Base-by-base conservation (phyloP, 768 basidiomycete genomes). In the Brasilioporus rufonigricans region DNA sequence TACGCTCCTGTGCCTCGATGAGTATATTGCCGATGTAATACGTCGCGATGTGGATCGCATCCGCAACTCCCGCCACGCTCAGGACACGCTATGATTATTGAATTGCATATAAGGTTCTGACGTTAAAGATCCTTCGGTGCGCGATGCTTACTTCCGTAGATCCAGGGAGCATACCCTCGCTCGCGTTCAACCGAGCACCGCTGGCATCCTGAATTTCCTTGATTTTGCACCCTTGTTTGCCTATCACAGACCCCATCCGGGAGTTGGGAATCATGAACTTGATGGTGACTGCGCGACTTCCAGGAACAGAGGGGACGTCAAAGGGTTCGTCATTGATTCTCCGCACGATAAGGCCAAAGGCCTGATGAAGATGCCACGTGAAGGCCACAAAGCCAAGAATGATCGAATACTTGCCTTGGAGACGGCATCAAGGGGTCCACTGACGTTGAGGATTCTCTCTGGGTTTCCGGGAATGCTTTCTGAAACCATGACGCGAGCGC, bases 261-360 rank as follows among this genome's bases (percentile, higher is more conserved):
- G 93, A 95, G 73, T 98, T 98, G 60, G 96, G 96, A 53, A 98
- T 97, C 89, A 98, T 98, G 69, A 93, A 98, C 72, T 98, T 98
- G 80, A 99, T 98, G 29, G 97, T 98, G 51, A 99, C 97, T 27
- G 97, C 96, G 56, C 95, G 85, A 66, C 94, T 97, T 55, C 97
- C 97, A 44, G 97, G 97, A 6, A 98, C 92, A 33, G 96, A 98
- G 21, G 97, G 93, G 43, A 91, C 88, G 65, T 98, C 97, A 73
- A 97, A 98, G 1, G 97, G 96, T 71, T 98, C 97, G 67, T 99
- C 97, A 68, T 98, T 99, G 73, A 98, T 99, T 62, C 96, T 86
- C 56, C 97, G 89, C 21, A 98, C 97, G 65, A 99, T 98, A 58
- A 99, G 85, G 52, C 97, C 97, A 72, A 98, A 99, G 10, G 97